phyloP scores from a whole-genome alignment of 257 asterid species.

The Solanum piurae region DNA sequence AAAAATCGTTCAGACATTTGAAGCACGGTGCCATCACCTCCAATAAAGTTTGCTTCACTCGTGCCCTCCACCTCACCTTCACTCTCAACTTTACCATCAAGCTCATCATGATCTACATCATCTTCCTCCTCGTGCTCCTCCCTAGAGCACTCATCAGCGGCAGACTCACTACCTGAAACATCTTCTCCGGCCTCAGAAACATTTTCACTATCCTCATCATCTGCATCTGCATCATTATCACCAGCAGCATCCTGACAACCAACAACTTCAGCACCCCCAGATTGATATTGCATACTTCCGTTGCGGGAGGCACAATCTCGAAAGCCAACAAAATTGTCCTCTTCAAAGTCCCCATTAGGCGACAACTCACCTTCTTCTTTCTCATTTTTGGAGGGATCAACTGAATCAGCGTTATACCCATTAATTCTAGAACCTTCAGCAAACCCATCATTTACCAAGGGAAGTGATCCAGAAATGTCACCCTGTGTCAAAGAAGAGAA shows the following conservation, averaged over 20 bases:
- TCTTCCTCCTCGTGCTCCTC: slow-evolving; percentile 17
- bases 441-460: slow-evolving; percentile 37
- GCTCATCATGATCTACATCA: slow-evolving; percentile 5
- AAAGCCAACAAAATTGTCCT: slow-evolving; percentile 22
- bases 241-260: slow-evolving; percentile 49
- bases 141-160: slow-evolving; percentile 16
- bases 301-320: slow-evolving; percentile 30
- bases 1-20: slow-evolving; percentile 1
- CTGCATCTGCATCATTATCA: slow-evolving; percentile 30
- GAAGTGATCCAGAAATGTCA: slow-evolving; percentile 22
- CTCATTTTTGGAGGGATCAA: slow-evolving; percentile 33
- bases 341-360: slow-evolving; percentile 23
- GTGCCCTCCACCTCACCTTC: slow-evolving; percentile 22
- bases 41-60: slow-evolving; percentile 9
- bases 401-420: slow-evolving; percentile 31
- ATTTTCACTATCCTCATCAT: slow-evolving; percentile 10
- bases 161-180: slow-evolving; percentile 15
- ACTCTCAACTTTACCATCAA: slow-evolving; percentile 13
- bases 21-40: slow-evolving; percentile 3
- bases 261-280: slow-evolving; percentile 34
- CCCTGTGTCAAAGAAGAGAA: slow-evolving; percentile 24
- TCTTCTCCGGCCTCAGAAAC: slow-evolving; percentile 9
- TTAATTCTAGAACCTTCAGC: slow-evolving; percentile 34
- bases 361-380: slow-evolving; percentile 24
- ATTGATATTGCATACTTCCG: slow-evolving; percentile 41